Conservation (phyloP, 2,329 filamentous ascomycete genomes). For the Alternaria triticimaculans region DNA sequence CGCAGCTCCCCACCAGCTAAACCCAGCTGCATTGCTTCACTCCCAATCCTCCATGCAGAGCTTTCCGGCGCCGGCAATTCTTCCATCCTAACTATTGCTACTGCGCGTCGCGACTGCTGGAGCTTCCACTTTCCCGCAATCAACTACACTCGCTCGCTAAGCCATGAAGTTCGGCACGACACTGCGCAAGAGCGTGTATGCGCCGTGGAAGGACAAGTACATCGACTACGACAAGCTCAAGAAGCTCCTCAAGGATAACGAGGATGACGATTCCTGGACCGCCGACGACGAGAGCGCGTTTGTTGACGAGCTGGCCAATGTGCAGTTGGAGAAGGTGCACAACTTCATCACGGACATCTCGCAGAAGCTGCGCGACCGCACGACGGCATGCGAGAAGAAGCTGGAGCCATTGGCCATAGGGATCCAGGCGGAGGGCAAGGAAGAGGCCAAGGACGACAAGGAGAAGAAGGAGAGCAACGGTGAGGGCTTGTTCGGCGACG, state of each 20-base stretch:
- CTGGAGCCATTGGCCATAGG: slow-evolving; percentile 64
- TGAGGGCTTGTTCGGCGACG: slow-evolving; percentile 22
- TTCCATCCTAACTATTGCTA: slow-evolving; percentile 1
- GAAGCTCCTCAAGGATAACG: slow-evolving; percentile 76
- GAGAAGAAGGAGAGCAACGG: slow-evolving; percentile 17
- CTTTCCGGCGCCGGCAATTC: slow-evolving; percentile 9
- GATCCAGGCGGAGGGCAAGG: slow-evolving; percentile 29
- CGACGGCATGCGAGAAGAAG: slow-evolving; percentile 70
- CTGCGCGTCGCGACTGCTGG: slow-evolving; percentile 14
- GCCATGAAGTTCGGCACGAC: slow-evolving; percentile 95
- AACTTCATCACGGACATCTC: slow-evolving; percentile 85
- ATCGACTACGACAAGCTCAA: slow-evolving; percentile 97
- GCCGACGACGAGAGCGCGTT: slow-evolving; percentile 93
- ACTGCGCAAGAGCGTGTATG: slow-evolving; percentile 77
- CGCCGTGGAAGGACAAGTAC: slow-evolving; percentile 91
- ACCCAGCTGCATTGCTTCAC: slow-evolving; percentile 5
- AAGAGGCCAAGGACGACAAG: slow-evolving; percentile 18
- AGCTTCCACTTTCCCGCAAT: slow-evolving; percentile 5
- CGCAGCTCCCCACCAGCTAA: slow-evolving; percentile 12
- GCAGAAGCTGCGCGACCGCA: slow-evolving; percentile 80
- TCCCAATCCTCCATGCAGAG: slow-evolving; percentile 11
- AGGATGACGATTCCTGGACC: slow-evolving; percentile 75
- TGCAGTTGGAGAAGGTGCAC: slow-evolving; percentile 93
- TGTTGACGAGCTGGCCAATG: slow-evolving; percentile 92
- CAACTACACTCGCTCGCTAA: not conserved